Evolutionary conservation across 495 filamentous ascomycete genomes (phyloP), one percentile per base, ranked within the genome.

Genomic region (Mycothermus thermophilus): DNA sequence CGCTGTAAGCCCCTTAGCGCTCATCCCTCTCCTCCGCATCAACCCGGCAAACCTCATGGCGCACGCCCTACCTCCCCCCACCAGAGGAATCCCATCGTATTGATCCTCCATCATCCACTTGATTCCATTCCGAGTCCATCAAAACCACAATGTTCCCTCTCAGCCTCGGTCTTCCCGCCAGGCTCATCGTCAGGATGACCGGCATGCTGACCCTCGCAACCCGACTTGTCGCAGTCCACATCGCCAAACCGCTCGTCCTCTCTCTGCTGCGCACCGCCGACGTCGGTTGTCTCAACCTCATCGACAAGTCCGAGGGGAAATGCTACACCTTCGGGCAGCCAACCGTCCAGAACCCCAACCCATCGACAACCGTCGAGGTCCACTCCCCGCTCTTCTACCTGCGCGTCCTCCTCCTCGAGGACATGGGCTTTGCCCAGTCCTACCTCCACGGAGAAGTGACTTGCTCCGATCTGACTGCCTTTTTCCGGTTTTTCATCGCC

Each of bases 401-500:
- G 39, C 67, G 76, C 27, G 47, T 79, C 34, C 52, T 74, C 32
- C 51, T 80, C 18, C 77, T 76, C 43, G 72, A 69, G 16, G 77
- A 82, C 56, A 80, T 80, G 75, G 79, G 79, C 2, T 81, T 83
- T 50, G 70, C 77, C 11, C 75, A 80, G 57, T 66, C 74, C 21
- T 81, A 77, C 51, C 79, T 83, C 73, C 59, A 80, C 4, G 67
- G 68, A 30, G 76, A 83, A 51, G 58, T 80, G 19, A 67, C 71
- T 11, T 79, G 74, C 37, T 52, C 59, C 10, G 64, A 80, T 46
- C 55, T 82, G 41, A 74, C 67, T 3, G 59, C 56, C 21, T 77
- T 82, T 46, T 82, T 83, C 51, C 67, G 74, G 64, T 59, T 79
- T 28, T 80, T 80, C 58, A 74, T 82, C 36, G 46, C 66, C 15